Base-by-base conservation (phyloP, 1,284 basidiomycete genomes). In the Ustilago hordei region DNA sequence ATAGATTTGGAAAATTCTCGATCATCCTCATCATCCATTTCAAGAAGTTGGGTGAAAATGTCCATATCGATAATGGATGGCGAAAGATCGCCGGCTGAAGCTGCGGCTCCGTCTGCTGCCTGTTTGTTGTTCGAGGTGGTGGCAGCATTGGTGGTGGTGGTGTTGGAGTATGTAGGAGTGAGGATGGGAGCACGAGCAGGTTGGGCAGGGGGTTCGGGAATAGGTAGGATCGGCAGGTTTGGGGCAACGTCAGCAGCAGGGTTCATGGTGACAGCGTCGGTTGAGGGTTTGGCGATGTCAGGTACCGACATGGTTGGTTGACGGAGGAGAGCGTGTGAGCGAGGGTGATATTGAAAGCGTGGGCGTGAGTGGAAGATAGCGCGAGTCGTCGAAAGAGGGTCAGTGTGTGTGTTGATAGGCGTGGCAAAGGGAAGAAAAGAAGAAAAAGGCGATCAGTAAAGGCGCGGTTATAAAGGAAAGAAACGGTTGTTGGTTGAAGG, bases 11-110 rank as follows among this genome's bases (percentile, higher is more conserved):
- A 93, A 86, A 96, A 97, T 19, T 92, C 92, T 68, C 89, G 89
- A n/a, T 88, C 88, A 34, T 89, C 89, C 39, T 92, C 93, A 38
- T 95, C 95, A 86, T 95, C 95, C 87, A 97, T 90, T 68, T 97
- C 95, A 78, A 95, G 90, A 76, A 97, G 91, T 87, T 97, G 95
- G 32, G 87, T 84, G 85, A 96, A 94, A 36, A 90, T 92, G 3
- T 92, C 91, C 89, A 91, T 90, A 85, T 95, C 91, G 85, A 96
- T 91, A 69, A 89, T 81, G 47, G 66, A 64, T 13, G 79, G 79
- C 39, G 69, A 65, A 32, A 82, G 75, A 45, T 72, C 69, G 62
- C 75, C 75, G 41, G 69, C 63, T 52, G 60, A 67, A 54, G 60
- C 64, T 43, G 50, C 54, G 66, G 71, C 71, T 59, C 43, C 63